phyloP scores from a whole-genome alignment of 1,284 basidiomycete genomes.

The Cronartium ribicola region DNA sequence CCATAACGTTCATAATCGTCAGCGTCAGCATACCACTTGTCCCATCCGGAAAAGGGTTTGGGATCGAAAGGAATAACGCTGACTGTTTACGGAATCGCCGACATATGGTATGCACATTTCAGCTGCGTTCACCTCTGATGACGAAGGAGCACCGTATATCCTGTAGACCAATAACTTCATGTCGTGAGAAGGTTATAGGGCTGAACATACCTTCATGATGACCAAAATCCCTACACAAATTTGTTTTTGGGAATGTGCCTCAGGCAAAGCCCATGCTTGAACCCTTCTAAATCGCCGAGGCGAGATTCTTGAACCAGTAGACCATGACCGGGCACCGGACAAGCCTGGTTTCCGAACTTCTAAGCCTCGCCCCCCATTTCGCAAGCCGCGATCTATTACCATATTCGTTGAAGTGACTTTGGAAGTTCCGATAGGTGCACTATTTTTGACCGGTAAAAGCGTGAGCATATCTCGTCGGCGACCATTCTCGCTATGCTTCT shows the following conservation, averaged over 20 bases:
- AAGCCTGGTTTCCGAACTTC: neutral
- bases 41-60: neutral
- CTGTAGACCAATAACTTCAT: too few relatives aligned
- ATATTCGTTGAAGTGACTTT: too few relatives aligned
- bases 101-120: too few relatives aligned
- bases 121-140: too few relatives aligned
- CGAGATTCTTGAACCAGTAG: neutral
- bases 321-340: neutral
- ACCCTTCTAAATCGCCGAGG: neutral
- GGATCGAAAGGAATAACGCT: neutral
- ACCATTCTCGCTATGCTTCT: too few relatives aligned
- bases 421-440: too few relatives aligned
- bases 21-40: constrained; percentile 1
- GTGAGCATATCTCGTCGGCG: too few relatives aligned
- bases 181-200: too few relatives aligned
- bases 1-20: neutral
- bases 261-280: too few relatives aligned
- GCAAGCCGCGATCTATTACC: too few relatives aligned
- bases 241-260: neutral
- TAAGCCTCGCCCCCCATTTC: too few relatives aligned
- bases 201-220: neutral
- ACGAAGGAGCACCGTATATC: neutral
- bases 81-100: neutral
- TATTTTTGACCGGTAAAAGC: too few relatives aligned
- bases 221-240: constrained; percentile 1